Conservation (phyloP, 768 basidiomycete genomes). For the Cystobasidium onofrii region DNA sequence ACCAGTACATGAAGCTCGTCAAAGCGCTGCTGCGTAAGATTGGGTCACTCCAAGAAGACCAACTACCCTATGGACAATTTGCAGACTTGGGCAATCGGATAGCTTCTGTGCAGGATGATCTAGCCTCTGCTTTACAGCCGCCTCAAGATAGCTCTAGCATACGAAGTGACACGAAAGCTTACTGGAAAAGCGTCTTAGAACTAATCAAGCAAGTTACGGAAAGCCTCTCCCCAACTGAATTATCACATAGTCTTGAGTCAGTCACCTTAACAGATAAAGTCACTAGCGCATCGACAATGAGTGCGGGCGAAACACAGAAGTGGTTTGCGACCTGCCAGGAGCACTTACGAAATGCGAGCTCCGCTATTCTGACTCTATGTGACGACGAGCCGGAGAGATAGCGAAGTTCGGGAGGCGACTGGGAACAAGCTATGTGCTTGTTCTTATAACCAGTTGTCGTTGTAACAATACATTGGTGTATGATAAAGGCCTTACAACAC, state of each 20-base stretch:
- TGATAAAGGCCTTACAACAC: no score
- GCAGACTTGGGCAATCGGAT: background rate
- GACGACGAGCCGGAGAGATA: background rate
- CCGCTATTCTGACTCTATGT: background rate
- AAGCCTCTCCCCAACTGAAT: background rate
- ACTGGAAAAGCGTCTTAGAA: background rate
- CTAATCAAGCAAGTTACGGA: background rate
- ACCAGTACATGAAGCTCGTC: conserved; percentile 8
- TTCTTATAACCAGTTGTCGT: no score
- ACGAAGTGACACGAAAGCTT: background rate
- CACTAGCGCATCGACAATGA: background rate
- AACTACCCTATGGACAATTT: background rate
- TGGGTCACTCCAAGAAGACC: background rate
- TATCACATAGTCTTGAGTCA: background rate
- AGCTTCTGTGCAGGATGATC: conserved; percentile 6
- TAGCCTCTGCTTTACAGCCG: background rate
- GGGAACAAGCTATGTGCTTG: no score
- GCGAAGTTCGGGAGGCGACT: no score
- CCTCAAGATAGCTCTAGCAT: background rate
- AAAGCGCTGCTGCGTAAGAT: conserved; percentile 9
- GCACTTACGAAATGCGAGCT: background rate
- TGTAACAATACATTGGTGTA: no score
- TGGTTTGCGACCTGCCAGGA: background rate
- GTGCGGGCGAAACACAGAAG: background rate
- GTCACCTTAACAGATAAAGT: background rate